phyloP scores from a whole-genome alignment of 1,139 yeast genomes.

The Blastobotrys elegans region DNA sequence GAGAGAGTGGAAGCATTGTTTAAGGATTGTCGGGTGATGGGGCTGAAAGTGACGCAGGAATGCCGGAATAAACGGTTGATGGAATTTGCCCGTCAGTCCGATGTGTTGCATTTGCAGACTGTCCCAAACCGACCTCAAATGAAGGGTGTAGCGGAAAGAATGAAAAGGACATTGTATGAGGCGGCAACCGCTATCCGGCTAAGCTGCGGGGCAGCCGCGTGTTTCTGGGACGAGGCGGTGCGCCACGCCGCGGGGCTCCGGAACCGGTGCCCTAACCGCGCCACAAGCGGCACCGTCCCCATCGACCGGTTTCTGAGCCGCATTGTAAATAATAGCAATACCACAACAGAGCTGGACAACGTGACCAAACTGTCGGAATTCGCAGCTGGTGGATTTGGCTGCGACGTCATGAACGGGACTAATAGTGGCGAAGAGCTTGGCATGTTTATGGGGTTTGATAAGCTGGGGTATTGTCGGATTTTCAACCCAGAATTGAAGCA shows the following conservation, averaged over 20 bases:
- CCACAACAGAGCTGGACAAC: not conserved
- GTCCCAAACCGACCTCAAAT: slow-evolving; percentile 11
- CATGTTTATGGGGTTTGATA: slow-evolving; percentile 4
- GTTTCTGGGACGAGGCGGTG: slow-evolving; percentile 13
- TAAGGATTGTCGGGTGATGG: slow-evolving; percentile 5
- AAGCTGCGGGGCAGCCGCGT: not conserved
- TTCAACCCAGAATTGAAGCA: not conserved
- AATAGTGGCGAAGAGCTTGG: slow-evolving; percentile 2
- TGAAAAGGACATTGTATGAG: slow-evolving; percentile 9
- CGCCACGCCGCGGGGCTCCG: slow-evolving; percentile 4
- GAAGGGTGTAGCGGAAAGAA: slow-evolving; percentile 16
- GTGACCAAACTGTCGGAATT: not conserved
- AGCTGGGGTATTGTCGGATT: not conserved
- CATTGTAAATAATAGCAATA: not conserved
- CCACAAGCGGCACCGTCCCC: slow-evolving; percentile 10
- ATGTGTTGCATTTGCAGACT: slow-evolving; percentile 12
- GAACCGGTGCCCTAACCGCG: slow-evolving; percentile 8
- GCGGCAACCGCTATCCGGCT: slow-evolving; percentile 7
- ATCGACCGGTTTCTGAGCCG: slow-evolving; percentile 6
- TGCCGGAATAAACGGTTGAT: slow-evolving; percentile 11
- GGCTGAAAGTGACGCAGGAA: slow-evolving; percentile 13
- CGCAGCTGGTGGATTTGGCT: slow-evolving; percentile 3
- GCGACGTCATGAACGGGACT: not conserved
- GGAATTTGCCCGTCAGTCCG: slow-evolving; percentile 10
- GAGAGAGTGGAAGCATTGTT: slow-evolving; percentile 7